phyloP scores from a whole-genome alignment of 768 basidiomycete species.

The Boletus tomentosulus region DNA sequence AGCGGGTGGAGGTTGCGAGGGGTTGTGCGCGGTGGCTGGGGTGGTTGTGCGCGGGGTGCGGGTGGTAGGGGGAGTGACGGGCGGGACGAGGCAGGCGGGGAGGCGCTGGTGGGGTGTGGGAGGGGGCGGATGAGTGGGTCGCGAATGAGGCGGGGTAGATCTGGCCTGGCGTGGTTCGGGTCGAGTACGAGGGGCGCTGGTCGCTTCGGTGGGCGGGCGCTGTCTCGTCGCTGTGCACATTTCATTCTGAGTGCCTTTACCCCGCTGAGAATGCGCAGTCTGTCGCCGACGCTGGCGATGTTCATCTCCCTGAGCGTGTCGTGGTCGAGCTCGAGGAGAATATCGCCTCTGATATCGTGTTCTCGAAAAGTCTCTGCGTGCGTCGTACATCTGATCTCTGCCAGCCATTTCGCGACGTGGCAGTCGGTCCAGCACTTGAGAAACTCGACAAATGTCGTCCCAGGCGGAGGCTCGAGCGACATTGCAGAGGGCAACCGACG shows the following conservation, averaged over 20 bases:
- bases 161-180: conserved; percentile 46
- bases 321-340: conserved; percentile 90
- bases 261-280: conserved; percentile 80
- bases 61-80: conserved; percentile 47
- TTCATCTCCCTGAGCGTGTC: conserved; percentile 86
- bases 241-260: conserved; percentile 74
- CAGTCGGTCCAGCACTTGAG: conserved; percentile 68
- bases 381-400: conserved; percentile 66
- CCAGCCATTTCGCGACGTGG: conserved; percentile 75
- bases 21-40: conserved; percentile 37
- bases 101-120: conserved; percentile 22
- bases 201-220: conserved; percentile 37
- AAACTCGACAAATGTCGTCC: conserved; percentile 57
- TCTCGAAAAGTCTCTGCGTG: conserved; percentile 68
- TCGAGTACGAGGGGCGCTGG: conserved; percentile 82
- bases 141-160: conserved; percentile 71
- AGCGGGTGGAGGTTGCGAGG: conserved; percentile 24
- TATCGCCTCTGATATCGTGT: conserved; percentile 90
- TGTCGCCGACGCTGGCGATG: conserved; percentile 84
- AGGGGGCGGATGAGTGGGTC: conserved; percentile 43
- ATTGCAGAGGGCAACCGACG: conserved; percentile 5
- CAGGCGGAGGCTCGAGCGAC: conserved; percentile 54
- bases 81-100: conserved; percentile 9
- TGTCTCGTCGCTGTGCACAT: conserved; percentile 28
- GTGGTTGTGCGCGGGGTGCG: conserved; percentile 63